Evolutionary conservation across 768 basidiomycete species (phyloP).

Genomic region (Podaxis rugospora): DNA sequence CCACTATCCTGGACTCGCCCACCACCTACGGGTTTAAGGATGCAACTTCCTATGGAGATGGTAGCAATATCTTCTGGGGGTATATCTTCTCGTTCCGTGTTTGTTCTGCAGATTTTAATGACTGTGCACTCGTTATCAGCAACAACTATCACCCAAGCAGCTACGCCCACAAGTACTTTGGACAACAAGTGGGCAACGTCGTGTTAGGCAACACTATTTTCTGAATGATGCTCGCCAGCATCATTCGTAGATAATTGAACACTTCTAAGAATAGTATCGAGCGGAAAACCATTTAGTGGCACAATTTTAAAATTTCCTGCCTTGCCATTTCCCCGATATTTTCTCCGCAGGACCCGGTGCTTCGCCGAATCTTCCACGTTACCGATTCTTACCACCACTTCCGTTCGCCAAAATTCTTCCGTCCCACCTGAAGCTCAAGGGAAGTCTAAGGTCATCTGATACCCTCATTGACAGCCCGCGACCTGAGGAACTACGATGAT

Average conservation of each 20-base stretch:
- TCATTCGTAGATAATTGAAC: too few relatives aligned
- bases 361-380: background rate
- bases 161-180: conserved; percentile 37
- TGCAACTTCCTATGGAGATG: conserved; percentile 39
- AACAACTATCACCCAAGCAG: conserved; percentile 54
- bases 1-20: conserved; percentile 42
- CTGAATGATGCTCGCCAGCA: conserved; percentile 8
- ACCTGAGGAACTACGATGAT: background rate
- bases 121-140: conserved; percentile 22
- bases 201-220: conserved; percentile 22
- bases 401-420: background rate
- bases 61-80: conserved; percentile 51
- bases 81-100: conserved; percentile 19
- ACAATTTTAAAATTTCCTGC: too few relatives aligned
- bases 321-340: background rate
- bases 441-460: conserved; percentile 2
- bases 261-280: too few relatives aligned
- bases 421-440: background rate
- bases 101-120: background rate
- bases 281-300: too few relatives aligned
- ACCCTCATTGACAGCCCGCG: background rate
- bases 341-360: background rate
- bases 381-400: background rate
- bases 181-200: conserved; percentile 22
- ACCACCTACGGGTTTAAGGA: conserved; percentile 54